Evolutionary conservation across 2,329 filamentous ascomycete genomes (phyloP).

Genomic region (Trichoderma polysporum): DNA sequence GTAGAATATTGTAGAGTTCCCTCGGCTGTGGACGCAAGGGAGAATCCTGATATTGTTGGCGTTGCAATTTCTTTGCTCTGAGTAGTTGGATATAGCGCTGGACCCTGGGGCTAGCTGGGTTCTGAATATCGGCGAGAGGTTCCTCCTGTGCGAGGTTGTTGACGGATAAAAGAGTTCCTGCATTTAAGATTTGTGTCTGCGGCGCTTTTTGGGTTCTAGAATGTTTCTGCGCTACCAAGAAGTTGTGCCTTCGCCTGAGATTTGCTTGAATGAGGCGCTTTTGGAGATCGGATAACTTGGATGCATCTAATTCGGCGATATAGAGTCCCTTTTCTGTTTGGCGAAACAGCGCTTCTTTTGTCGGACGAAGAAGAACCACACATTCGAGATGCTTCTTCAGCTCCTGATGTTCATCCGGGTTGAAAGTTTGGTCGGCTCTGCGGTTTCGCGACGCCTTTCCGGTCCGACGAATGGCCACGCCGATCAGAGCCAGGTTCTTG

Average conservation of each 20-base stretch:
- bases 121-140: not conserved
- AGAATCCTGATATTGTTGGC: not conserved
- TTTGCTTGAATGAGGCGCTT: not conserved
- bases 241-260: not conserved
- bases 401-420: not conserved
- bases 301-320: not conserved
- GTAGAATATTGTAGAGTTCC: not conserved
- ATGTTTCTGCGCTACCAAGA: not conserved
- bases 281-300: not conserved
- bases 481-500: conserved; percentile 9
- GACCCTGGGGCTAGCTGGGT: not conserved
- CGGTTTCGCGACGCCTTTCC: conserved; percentile 6
- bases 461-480: conserved; percentile 16
- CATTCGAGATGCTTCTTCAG: not conserved
- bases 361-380: not conserved
- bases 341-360: not conserved
- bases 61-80: not conserved
- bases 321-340: not conserved
- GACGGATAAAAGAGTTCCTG: not conserved
- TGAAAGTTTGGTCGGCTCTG: not conserved
- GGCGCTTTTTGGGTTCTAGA: too few species aligned
- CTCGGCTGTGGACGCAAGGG: not conserved
- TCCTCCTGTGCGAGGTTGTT: not conserved
- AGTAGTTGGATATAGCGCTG: not conserved
- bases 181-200: not conserved